Evolutionary conservation across 225 moss, liverwort and hornwort genomes (phyloP), one percentile per base, ranked within the genome.

Genomic region (Polytrichum commune): DNA sequence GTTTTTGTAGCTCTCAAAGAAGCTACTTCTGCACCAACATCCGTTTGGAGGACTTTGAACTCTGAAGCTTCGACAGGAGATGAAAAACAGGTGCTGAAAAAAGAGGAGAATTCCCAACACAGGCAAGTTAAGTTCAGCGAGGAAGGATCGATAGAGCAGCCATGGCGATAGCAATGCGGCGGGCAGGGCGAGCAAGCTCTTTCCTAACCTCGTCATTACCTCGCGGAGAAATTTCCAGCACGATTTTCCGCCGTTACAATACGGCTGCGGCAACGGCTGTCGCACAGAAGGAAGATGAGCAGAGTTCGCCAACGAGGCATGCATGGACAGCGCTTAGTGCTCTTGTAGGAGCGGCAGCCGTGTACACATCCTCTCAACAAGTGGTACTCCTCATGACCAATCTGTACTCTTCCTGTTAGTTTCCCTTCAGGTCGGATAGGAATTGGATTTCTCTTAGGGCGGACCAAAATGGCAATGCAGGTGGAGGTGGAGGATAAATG

Each of bases 101-200:
- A 46, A 16, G 13, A 46, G 46, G 46, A 16, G 46, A 16, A 46
- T 4, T 3, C 46, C 13, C 13, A 46, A 46, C 16, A 46, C 46
- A 10, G 13, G 46, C 46, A 13, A 13, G 13, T 46, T 46, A 3
- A 46, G 10, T 46, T 46, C 16, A 46, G 46, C 46, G 13, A 1
- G 46, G 46, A 46, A 46, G 46, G 46, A 16, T 16, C 46, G 46
- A 46, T 46, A 13, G 13, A 46, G 16, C 46, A 46, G 78, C 76
- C 55, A 83, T 78, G 75, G 77, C 73, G 64, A 82, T 65, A 78
- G 68, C 54, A 63, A 66, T 86, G 78, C 76, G 83, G 25, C 71
- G 78, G 67, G 80, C 61, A 18, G 83, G 77, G 64, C 76, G 72
- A 69, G 76, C 62, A 30, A 67, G 77, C 53, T 69, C 62, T 29